Evolutionary conservation across 75 land plant species (phyloP), one percentile per base, ranked within the genome.

Genomic region (Pinus tabuliformis): DNA sequence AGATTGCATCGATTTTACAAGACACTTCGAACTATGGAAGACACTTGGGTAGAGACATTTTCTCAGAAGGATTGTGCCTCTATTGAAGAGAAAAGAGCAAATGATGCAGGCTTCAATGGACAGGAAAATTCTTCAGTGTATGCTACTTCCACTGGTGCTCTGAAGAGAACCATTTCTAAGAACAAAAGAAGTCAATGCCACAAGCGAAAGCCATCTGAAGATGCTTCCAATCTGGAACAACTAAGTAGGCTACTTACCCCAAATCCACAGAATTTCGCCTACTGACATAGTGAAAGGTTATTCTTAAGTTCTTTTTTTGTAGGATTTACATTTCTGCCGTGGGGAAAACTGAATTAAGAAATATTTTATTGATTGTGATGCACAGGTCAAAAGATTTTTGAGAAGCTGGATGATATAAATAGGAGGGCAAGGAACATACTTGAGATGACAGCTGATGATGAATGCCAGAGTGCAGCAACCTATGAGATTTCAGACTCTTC

Each of bases 341-440:
- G 8, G 20, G 9, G 20, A 68, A 39, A 68, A 18, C 20, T 6
- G 1, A 6, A 45, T 45, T 20, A 62, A 24, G 28, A 3, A 62
- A 17, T 45, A 11, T 75, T 9, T 17, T 33, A 22, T 30, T 63
- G 3, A 21, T 56, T 57, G 0, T 62, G 18, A 11, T 81, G 62
- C 37, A 60, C n/a, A 82, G 87, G 78, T 78, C 66, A 75, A 66
- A 75, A 21, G 60, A 78, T 63, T 36, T 58, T 85, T 54, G 79
- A 58, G 14, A 82, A 56, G 75, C 77, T 88, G 5, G 87, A 85
- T 37, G 77, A 68, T 76, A 76, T 83, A 36, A 85, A 65, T 28
- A 80, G 77, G 75, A 72, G 62, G 5, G 83, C 87, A 37, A 85
- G 30, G 17, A 62, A 61, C 17, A 57, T 56, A 7, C 73, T 81